phyloP scores from a whole-genome alignment of 352 stramenopile genomes.

The Lagenidium giganteum region DNA sequence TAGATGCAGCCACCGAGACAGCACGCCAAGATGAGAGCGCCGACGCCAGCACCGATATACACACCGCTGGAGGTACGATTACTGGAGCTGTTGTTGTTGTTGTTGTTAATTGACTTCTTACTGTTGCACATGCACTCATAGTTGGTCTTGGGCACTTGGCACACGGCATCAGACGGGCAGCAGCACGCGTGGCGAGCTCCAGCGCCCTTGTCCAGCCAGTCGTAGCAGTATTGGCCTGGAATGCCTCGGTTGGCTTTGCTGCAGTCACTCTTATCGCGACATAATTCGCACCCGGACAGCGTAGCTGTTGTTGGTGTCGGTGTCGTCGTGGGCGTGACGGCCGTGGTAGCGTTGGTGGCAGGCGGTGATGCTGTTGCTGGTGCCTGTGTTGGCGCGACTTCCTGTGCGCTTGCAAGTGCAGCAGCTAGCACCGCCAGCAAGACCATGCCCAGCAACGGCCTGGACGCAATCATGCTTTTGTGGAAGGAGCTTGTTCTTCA shows the following conservation, averaged over 20 bases:
- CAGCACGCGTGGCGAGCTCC: conserved; percentile 37
- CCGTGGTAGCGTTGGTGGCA: too few species aligned
- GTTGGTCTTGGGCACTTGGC: conserved; percentile 39
- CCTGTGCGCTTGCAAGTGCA: too few species aligned
- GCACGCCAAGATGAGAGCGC: conserved; percentile 22
- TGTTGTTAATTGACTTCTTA: too few species aligned
- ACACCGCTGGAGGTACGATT: conserved; percentile 22
- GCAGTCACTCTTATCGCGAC: conserved; percentile 34
- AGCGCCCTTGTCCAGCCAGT: conserved; percentile 45
- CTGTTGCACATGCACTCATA: conserved; percentile 57
- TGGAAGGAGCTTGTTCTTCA: too few species aligned
- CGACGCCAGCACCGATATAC: conserved; percentile 47
- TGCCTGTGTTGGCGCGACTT: too few species aligned
- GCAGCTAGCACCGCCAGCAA: too few species aligned
- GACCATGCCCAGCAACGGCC: too few species aligned
- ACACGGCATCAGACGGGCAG: conserved; percentile 32
- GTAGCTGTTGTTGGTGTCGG: too few species aligned
- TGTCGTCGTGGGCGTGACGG: too few species aligned
- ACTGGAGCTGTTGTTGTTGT: too few species aligned
- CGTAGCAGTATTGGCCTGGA: conserved; percentile 40
- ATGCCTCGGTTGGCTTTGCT: conserved; percentile 23
- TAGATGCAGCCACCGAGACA: conserved; percentile 8
- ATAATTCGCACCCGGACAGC: conserved; percentile 43
- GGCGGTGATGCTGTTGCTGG: too few species aligned
- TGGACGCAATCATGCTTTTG: too few species aligned